Base-by-base conservation (phyloP, 768 basidiomycete species). In the Rhodotorula babjevae region DNA sequence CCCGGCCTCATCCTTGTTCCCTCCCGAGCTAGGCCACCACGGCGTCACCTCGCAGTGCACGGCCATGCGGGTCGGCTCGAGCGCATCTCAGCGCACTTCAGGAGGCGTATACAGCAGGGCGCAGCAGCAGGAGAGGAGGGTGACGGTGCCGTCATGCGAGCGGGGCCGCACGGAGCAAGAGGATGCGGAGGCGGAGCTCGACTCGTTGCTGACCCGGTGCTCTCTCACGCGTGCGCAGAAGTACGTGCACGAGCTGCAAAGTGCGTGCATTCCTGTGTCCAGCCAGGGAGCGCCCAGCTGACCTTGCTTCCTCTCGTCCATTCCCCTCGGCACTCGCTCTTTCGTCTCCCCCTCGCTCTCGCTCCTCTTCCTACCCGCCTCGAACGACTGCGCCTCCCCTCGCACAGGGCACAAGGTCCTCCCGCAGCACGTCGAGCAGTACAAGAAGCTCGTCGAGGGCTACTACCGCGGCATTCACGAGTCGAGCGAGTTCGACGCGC, bases 221-320 rank as follows among this genome's bases (percentile, higher is more conserved):
- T 0, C 29, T 23, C 9, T 52, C 6, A n/a, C 12, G n/a, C 29
- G 53, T 15, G 12, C 10, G 69, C 92, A 94, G 59, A 98, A 98
- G 84, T 94, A 93, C 80, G 85, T 94, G 47, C 93, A 95, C 80
- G 90, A 88, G 21, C 88, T 95, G 76, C 91, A 93, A 83, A 85
- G 93, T 93, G 78, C 78, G 44, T 9, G 29, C 40, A 25, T 15
- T 7, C 23, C 47, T 52, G 33, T 4, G 10, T 12, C 23, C 11
- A 2, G 33, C 2, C 31, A 16, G 31, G 6, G 14, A n/a, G 18
- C n/a, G n/a, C n/a, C n/a, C n/a, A 15, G n/a, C 53, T 55, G 57
- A 65, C 36, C 36, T 2, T 36, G 3, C n/a, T 29, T 1, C 3
- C 33, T 15, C 31, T 7, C 56, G 31, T 33, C 29, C 58, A n/a